A percentile compares a stretch with the other conserved stretches of the same genome.
These are phyloP conservation scores for Plenodomus biglobosus DNA, from an alignment of 2,329 filamentous ascomycete genomes.

Conservation along the genomic window DNA sequence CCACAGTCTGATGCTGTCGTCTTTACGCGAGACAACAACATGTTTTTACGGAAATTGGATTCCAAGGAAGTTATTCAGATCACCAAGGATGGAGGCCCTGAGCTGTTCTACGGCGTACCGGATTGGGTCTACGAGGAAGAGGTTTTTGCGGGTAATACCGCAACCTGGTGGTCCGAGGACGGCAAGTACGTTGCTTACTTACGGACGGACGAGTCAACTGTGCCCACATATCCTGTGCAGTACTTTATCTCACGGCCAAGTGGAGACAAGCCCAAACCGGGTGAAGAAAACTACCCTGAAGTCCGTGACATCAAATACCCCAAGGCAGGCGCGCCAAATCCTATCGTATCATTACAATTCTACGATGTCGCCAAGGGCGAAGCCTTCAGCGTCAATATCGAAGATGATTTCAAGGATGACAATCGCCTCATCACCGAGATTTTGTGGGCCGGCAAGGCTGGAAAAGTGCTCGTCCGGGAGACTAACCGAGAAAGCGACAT, in stretches of 20 bases:
- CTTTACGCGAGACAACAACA: constrained; percentile 89
- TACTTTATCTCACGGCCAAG: constrained; percentile 90
- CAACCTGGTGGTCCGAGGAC: constrained; percentile 93
- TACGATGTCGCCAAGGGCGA: constrained; percentile 80
- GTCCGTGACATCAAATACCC: constrained; percentile 94
- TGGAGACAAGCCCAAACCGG: constrained; percentile 65
- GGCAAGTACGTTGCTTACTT: constrained; percentile 89
- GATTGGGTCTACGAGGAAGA: constrained; percentile 97
- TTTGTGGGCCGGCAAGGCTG: constrained; percentile 75
- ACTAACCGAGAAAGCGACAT: constrained; percentile 93
- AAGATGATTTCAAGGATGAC: constrained; percentile 75
- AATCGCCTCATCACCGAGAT: constrained; percentile 91
- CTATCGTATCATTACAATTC: constrained; percentile 82
- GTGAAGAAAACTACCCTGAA: constrained; percentile 88
- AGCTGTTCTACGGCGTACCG: constrained; percentile 93
- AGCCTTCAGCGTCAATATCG: constrained; percentile 75
- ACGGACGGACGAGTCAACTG: constrained; percentile 87
- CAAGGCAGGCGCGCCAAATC: constrained; percentile 92
- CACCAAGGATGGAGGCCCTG: constrained; percentile 80
- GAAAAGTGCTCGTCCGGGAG: constrained; percentile 82
- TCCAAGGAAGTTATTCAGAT: constrained; percentile 67
- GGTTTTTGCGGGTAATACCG: constrained; percentile 75
- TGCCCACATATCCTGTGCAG: constrained; percentile 89
- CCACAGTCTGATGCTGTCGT: constrained; percentile 82
- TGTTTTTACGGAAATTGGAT: constrained; percentile 73